A percentile compares a stretch with the other conserved stretches of the same genome.
Conservation (phyloP, 164 flowering plant genomes). For the Berberis vulgaris region DNA sequence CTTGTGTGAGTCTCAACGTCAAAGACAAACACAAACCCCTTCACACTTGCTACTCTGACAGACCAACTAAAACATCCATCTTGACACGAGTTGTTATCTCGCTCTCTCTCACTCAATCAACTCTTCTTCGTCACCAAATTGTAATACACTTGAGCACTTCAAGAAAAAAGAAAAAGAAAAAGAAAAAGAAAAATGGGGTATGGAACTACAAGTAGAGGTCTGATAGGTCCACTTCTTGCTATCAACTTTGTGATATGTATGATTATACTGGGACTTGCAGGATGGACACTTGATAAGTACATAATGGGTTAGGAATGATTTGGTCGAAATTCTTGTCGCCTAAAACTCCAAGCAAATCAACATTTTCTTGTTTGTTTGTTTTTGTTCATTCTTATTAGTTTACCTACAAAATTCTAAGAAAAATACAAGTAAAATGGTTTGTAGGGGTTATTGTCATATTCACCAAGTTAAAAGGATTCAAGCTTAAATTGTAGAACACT, state of each 20-base stretch:
- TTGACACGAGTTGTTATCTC: background rate
- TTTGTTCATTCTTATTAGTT: no score
- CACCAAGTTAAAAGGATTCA: no score
- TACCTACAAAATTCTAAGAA: no score
- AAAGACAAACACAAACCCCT: no score
- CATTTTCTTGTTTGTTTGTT: no score
- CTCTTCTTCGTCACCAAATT: background rate
- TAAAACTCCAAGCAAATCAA: no score
- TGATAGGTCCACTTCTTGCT: constrained; percentile 33
- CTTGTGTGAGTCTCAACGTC: no score
- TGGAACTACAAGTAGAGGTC: constrained; percentile 28
- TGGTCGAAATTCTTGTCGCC: no score
- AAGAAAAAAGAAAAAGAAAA: background rate
- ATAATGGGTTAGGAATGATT: constrained; percentile 37
- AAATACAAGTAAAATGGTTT: no score
- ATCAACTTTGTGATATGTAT: constrained; percentile 35
- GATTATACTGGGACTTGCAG: constrained; percentile 39
- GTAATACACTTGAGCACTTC: background rate
- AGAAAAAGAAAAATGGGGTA: constrained; percentile 3
- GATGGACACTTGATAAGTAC: constrained; percentile 55
- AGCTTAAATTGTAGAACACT: no score
- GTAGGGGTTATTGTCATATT: no score
- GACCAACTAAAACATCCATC: background rate
- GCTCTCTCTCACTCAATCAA: background rate
- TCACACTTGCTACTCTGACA: background rate